phyloP scores from a whole-genome alignment of 495 filamentous ascomycete genomes.

The Xanthoparmelia taractica region DNA sequence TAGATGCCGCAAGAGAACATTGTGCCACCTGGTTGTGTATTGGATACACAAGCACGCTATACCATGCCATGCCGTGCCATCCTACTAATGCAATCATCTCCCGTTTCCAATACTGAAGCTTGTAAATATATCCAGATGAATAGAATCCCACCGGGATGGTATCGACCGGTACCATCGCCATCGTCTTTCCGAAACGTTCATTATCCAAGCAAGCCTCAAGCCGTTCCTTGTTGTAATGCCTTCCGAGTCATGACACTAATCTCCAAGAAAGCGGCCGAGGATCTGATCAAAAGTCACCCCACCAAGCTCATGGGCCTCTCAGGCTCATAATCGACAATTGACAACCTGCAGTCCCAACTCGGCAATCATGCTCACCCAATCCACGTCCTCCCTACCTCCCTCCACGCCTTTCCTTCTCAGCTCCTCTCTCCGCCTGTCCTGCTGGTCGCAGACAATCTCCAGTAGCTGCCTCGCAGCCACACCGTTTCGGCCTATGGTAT shows the following conservation, averaged over 20 bases:
- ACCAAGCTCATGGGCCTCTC: background rate
- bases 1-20: background rate
- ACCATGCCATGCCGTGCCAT: background rate
- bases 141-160: background rate
- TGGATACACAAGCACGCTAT: background rate
- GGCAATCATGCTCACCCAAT: conserved; percentile 23
- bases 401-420: conserved; percentile 4
- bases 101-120: background rate
- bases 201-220: background rate
- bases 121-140: background rate
- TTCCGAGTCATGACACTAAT: background rate
- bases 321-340: conserved; percentile 19
- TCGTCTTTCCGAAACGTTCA: background rate
- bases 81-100: background rate
- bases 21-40: background rate
- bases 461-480: conserved; percentile 42
- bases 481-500: conserved; percentile 45
- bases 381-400: conserved; percentile 14
- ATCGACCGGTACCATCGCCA: background rate
- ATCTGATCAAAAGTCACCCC: background rate
- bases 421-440: conserved; percentile 24
- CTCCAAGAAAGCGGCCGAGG: background rate
- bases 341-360: conserved; percentile 26
- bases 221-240: background rate
- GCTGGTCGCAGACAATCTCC: conserved; percentile 44